Evolutionary conservation across 768 basidiomycete genomes (phyloP), one percentile per base, ranked within the genome.

Genomic region (Phaeotremella fagi): DNA sequence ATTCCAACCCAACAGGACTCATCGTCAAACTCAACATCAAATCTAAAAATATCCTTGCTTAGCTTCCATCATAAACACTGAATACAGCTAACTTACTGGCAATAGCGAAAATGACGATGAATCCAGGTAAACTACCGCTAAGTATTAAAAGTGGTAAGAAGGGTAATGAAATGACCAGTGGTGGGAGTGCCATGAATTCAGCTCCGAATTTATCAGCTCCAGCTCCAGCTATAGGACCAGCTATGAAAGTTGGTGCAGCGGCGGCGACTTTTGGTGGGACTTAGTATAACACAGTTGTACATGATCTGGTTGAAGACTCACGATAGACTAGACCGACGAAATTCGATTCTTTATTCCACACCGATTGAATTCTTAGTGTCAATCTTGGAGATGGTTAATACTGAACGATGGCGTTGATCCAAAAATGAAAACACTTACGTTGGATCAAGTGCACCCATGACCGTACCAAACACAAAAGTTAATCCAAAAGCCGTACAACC

Each of bases 371-470:
- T 12, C 50, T 52, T 11, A 62, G 26, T 12, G 60, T 57, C 3
- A 62, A 23, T 16, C 45, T 60, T 46, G 45, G 11, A 0, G 16
- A 15, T 20, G 1, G 14, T 3, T 20, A 51, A 28, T 51, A 35
- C 27, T 37, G 1, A 28, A 9, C 33, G n/a, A 35, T n/a, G 11
- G 11, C n/a, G n/a, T 35, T n/a, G 33, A 9, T 35, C 11, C 33
- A 35, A n/a, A 9, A n/a, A 35, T 9, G 12, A 18, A 20, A 20
- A 9, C 31, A 51, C 65, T 55, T 27, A 66, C 64, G 66, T 62
- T 9, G 66, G 63, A 33, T 68, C 66, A 15, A 59, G 46, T 7
- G 55, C 45, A 35, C 63, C 66, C 11, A 68, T 33, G 18, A 58
- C 41, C 33, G 55, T 25, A 7, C 61, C 63, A 38, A 62, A 64